Conservation (phyloP, 176 grass and related monocot genomes). For the Elaeis guineensis region DNA sequence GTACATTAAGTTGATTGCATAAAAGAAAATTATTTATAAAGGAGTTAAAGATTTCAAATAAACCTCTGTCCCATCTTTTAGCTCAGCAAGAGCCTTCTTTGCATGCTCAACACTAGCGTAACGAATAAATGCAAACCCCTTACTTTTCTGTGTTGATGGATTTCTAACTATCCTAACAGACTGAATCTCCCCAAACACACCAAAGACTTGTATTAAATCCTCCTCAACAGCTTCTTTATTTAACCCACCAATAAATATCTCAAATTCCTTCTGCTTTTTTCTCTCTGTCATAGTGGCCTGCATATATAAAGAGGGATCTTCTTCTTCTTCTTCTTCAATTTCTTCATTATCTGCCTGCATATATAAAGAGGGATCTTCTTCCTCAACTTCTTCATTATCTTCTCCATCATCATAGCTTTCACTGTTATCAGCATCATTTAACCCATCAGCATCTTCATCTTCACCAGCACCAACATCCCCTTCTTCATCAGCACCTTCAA, state of each 20-base stretch:
- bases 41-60: conserved; percentile 12
- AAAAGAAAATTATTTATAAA: conserved; percentile 11
- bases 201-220: conserved; percentile 50
- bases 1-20: conserved; percentile 11
- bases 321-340: conserved; percentile 27
- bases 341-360: not conserved
- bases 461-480: too few species aligned
- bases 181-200: conserved; percentile 55
- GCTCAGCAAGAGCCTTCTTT: conserved; percentile 61
- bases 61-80: conserved; percentile 79
- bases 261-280: conserved; percentile 27
- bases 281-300: conserved; percentile 19
- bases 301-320: conserved; percentile 24
- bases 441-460: too few species aligned
- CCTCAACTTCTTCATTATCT: conserved; percentile 2
- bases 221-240: conserved; percentile 47
- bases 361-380: conserved; percentile 27
- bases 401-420: conserved; percentile 5
- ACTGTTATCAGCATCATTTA: conserved; percentile 1
- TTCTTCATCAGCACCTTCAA: too few species aligned
- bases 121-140: conserved; percentile 55
- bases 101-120: conserved; percentile 41
- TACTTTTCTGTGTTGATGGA: conserved; percentile 32
- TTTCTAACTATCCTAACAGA: conserved; percentile 49
- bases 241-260: conserved; percentile 66